A percentile compares a stretch with the other conserved stretches of the same genome.
Conservation (phyloP, 441 rosid species). For the Euphorbia celastroides region DNA sequence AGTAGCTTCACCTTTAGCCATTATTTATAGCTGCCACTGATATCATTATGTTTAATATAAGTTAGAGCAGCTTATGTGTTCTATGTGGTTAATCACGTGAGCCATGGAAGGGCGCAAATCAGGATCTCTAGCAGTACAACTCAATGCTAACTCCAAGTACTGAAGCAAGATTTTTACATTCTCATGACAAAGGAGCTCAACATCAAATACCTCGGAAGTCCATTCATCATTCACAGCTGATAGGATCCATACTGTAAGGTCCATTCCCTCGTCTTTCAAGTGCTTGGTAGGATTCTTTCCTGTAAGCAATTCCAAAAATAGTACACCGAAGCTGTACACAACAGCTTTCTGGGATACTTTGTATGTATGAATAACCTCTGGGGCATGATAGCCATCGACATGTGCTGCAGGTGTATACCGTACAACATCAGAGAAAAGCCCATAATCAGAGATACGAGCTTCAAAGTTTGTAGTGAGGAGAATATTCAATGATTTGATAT, state of each 20-base stretch:
- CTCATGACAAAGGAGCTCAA: conserved; percentile 68
- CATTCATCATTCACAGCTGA: conserved; percentile 77
- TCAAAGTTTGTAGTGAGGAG: too few relatives aligned
- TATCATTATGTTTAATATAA: too few relatives aligned
- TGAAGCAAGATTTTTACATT: conserved; percentile 64
- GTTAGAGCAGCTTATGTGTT: too few relatives aligned
- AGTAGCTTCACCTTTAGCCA: too few relatives aligned
- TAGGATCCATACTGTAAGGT: conserved; percentile 90
- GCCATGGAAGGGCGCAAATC: conserved; percentile 77
- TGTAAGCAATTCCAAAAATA: conserved; percentile 75
- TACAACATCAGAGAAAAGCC: conserved; percentile 68
- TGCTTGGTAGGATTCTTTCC: conserved; percentile 83
- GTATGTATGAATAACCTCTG: conserved; percentile 82
- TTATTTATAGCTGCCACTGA: too few relatives aligned
- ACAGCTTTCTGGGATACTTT: conserved; percentile 85
- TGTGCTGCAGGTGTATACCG: conserved; percentile 58
- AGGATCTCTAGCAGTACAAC: conserved; percentile 72
- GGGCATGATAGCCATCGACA: conserved; percentile 79
- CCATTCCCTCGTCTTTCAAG: conserved; percentile 77
- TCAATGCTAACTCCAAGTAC: conserved; percentile 74
- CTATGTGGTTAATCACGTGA: conserved; percentile 47
- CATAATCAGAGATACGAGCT: conserved; percentile 82
- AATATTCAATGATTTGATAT: conserved; percentile 83
- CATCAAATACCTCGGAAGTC: conserved; percentile 78
- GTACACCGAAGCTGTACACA: conserved; percentile 84